Base-by-base conservation (phyloP, 345 rosid species). In the Rhizophora apiculata region DNA sequence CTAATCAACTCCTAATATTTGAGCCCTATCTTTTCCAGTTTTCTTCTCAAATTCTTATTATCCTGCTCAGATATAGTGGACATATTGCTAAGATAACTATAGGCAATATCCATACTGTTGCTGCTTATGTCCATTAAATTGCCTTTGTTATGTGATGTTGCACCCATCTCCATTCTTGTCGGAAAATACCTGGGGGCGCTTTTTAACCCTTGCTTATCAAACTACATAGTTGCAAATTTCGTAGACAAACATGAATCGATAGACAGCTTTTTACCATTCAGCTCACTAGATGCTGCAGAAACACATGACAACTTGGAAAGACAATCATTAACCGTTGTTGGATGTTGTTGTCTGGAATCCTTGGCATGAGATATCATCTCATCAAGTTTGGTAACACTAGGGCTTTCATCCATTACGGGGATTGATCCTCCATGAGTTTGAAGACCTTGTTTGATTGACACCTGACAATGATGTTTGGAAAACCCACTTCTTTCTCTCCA, bases 231-330 rank as follows among this genome's bases (percentile, higher is more conserved):
- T 52, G 72, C 81, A 1, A 65, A 70, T 19, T 81, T 83, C 8
- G 73, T 37, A 9, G 78, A 76, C 74, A 64, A 58, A 36, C n/a
- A 80, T 20, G 76, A 70, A 78, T 77, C 64, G 6, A 75, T 63
- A 16, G 79, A 72, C 73, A 72, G 21, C 64, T 51, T 70, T 60
- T 67, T 78, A 36, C 73, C 85, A 27, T 48, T 79, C 76, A 63
- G 56, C 11, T 82, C 85, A 61, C 75, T 64, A 21, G 83, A 84
- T 37, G 78, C 67, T 61, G 82, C 88, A 62, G 87, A 85, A 69
- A 68, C 65, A 62, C 24, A 24, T 43, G 88, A 76, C 74, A 68
- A 74, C 56, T 79, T 85, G 10, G 85, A 88, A 67, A 52, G 34
- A 37, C 43, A 65, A 62, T 75, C 83, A 36, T 80, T 85, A 55